Base-by-base conservation (phyloP, 805 yeast genomes). In the Nakazawaea laoshanensis region DNA sequence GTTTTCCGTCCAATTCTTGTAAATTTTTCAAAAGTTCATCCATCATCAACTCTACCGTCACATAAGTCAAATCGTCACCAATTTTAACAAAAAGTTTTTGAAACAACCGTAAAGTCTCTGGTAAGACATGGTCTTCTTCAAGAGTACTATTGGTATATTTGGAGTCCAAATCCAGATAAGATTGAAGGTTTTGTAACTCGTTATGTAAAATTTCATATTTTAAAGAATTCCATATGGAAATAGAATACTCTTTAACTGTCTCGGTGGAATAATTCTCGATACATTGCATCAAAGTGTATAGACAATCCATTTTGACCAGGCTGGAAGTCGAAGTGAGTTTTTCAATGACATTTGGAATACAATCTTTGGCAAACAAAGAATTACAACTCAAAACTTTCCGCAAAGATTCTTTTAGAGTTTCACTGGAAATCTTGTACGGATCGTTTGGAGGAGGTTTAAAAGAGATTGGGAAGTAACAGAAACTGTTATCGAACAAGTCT, bases 381-480 rank as follows among this genome's bases (percentile, higher is more conserved):
- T 73, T 74, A 11, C 86, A 63, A 2, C 84, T 63, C 27, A 86
- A 63, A 3, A 88, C 78, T 1, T 47, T 44, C 43, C 88, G 65
- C 35, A 92, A 60, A 5, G 71, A 65, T 8, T 46, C 27, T 48
- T 84, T 85, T 43, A 94, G 62, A 34, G 86, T 82, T 1, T 66
- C 70, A 1, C 86, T 73, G 0, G 95, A 74, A 42, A 86, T 82
- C 41, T 77, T 74, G 51, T 87, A 86, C 0, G 92, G 88, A 46
- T 89, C 95, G 52, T 84, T 84, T 30, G 76, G 72, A 3, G 97
- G 95, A 2, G 97, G 95, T 37, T 77, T 77, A 58, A 94, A 92
- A 1, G 96, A 82, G 27, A 92, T 88, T 9, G 99, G 99, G 60
- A 89, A 92, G 58, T 92, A 92, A 55, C 98, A 92, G 51, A 89